Percentiles rank a stretch among this genome's conserved stretches.
These are phyloP conservation scores for Ustilago lituana DNA, from an alignment of 1,284 basidiomycete genomes.

Conservation along the genomic window DNA sequence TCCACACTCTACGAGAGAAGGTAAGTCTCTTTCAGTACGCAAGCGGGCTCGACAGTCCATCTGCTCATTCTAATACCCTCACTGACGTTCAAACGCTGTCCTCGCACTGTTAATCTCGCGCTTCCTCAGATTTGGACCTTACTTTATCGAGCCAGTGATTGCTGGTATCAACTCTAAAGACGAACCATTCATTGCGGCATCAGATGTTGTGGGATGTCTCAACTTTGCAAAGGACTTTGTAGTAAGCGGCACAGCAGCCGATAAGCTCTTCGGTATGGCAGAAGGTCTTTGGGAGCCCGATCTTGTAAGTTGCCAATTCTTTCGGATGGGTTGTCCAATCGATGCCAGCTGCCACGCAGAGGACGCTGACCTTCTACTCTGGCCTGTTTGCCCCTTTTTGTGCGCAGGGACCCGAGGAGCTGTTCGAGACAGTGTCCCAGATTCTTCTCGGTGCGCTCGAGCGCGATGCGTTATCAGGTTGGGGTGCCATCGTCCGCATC, in stretches of 20 bases:
- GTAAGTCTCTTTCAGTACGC: no score
- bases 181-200: constrained; percentile 94
- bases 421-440: constrained; percentile 98
- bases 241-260: constrained; percentile 88
- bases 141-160: constrained; percentile 96
- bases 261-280: constrained; percentile 95
- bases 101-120: neutral
- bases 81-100: no score
- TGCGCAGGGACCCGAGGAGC: constrained; percentile 82
- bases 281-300: constrained; percentile 99
- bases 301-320: constrained; percentile 70
- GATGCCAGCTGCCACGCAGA: no score
- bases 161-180: constrained; percentile 82
- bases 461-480: constrained; percentile 94
- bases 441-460: constrained; percentile 94
- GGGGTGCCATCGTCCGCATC: constrained; percentile 93
- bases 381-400: neutral
- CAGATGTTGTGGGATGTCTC: constrained; percentile 95
- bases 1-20: constrained; percentile 97
- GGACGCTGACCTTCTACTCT: neutral
- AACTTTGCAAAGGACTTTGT: constrained; percentile 97
- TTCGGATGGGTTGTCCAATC: neutral
- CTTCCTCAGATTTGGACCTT: constrained; percentile 81
- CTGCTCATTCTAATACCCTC: no score
- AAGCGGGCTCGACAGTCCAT: neutral